phyloP scores from a whole-genome alignment of 2,329 filamentous ascomycete species.

The Diaporthe citriasiana region DNA sequence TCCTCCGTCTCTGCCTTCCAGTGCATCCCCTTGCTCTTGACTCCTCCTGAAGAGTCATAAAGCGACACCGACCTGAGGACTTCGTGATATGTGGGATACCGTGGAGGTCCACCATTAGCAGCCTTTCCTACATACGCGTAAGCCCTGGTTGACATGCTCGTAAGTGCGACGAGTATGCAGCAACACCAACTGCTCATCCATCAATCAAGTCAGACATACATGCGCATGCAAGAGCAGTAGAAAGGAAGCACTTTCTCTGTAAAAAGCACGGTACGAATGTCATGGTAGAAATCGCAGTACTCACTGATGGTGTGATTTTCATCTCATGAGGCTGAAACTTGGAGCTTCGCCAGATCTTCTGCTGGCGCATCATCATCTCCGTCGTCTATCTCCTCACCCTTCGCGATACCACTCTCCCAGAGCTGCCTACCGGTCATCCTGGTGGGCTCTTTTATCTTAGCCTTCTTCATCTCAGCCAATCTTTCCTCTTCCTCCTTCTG shows the following conservation, averaged over 20 bases:
- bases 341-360: conserved; percentile 78
- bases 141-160: not conserved
- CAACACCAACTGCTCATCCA: not conserved
- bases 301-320: conserved; percentile 18
- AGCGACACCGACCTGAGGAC: not conserved
- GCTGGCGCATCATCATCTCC: conserved; percentile 75
- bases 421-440: conserved; percentile 81
- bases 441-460: conserved; percentile 80
- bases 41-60: not conserved
- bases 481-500: conserved; percentile 80
- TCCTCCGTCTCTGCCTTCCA: not conserved
- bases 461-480: conserved; percentile 85
- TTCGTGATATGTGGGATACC: not conserved
- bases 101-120: not conserved
- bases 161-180: not conserved
- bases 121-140: not conserved
- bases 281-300: not conserved
- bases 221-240: not conserved
- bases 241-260: not conserved
- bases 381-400: conserved; percentile 76
- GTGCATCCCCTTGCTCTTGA: not conserved
- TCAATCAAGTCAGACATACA: not conserved
- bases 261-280: not conserved
- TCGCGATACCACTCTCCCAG: conserved; percentile 81
- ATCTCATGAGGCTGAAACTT: conserved; percentile 69